phyloP scores from a whole-genome alignment of 2,329 filamentous ascomycete genomes.

The Plectosphaerella plurivora region DNA sequence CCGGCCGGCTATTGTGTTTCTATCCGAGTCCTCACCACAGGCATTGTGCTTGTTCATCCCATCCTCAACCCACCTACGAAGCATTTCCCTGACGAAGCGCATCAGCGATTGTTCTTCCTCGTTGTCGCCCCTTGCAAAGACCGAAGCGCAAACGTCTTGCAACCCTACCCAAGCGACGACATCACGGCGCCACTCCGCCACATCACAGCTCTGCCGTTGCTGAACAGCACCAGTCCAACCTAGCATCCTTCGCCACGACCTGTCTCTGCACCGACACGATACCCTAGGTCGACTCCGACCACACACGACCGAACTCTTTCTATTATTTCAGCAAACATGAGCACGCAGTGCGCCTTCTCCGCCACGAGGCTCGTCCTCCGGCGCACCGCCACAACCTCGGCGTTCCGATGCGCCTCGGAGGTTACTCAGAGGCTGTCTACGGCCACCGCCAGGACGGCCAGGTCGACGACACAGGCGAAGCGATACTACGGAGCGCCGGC shows the following conservation, averaged over 20 bases:
- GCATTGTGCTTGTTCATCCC: background rate
- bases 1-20: background rate
- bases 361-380: slow-evolving; percentile 9
- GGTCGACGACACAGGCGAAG: background rate
- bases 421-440: background rate
- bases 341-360: background rate
- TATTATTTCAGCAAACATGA: background rate
- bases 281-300: no score
- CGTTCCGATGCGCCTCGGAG: slow-evolving; percentile 8
- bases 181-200: background rate
- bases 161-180: background rate
- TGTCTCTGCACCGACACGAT: no score
- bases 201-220: background rate
- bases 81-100: background rate
- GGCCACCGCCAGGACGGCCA: background rate
- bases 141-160: no score
- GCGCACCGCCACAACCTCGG: slow-evolving; percentile 5
- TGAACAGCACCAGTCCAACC: no score
- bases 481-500: slow-evolving; percentile 17
- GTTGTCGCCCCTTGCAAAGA: no score
- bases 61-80: slow-evolving; percentile 1
- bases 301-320: no score
- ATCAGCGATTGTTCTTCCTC: no score
- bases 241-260: no score
- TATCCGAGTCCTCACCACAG: background rate